Evolutionary conservation across 768 basidiomycete genomes (phyloP).

Genomic region (Boletus pseudopeckii): DNA sequence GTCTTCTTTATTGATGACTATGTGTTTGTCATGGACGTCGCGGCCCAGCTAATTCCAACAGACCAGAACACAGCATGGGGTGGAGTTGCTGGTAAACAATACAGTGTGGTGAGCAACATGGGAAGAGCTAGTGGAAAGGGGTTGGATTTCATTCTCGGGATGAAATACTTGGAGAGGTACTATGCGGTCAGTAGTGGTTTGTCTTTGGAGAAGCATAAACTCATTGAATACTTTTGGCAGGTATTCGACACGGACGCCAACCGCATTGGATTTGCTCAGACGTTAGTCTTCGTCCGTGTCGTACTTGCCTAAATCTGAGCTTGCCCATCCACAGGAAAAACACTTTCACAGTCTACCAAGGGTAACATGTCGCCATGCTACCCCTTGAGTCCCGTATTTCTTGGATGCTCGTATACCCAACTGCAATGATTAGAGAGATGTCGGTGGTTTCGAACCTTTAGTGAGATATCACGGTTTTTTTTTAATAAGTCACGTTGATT

Average conservation of each 20-base stretch:
- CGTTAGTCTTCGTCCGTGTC: constrained; percentile 13
- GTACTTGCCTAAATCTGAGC: background rate
- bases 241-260: constrained; percentile 21
- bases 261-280: constrained; percentile 22
- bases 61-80: constrained; percentile 16
- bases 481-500: no score
- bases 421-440: background rate
- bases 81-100: constrained; percentile 8
- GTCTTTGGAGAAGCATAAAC: background rate
- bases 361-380: background rate
- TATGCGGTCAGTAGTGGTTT: constrained; percentile 2
- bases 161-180: background rate
- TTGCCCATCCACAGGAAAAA: constrained; percentile 12
- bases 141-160: background rate
- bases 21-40: constrained; percentile 17
- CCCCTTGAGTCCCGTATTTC: background rate
- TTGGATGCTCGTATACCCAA: background rate
- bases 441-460: background rate
- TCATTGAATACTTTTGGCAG: background rate
- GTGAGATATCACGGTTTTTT: background rate
- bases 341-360: constrained; percentile 11
- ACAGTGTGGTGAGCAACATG: constrained; percentile 1
- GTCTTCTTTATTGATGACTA: constrained; percentile 8
- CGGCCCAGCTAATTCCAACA: constrained; percentile 18
- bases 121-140: background rate